Conservation (phyloP, 441 rosid species). For the Euphorbia schlechtendalii region DNA sequence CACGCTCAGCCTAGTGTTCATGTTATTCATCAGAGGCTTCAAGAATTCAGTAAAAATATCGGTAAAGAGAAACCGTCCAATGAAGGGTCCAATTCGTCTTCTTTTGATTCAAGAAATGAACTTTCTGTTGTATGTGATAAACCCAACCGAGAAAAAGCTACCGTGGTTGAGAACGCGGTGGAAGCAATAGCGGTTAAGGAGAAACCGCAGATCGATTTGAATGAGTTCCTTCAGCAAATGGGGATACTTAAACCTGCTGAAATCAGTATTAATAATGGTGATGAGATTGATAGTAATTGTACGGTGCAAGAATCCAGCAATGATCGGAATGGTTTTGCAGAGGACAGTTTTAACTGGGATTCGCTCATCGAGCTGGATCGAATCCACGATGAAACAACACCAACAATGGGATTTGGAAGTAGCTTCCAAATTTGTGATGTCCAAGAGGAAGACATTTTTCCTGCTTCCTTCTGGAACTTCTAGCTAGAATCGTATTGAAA, state of each 20-base stretch:
- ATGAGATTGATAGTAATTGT: conserved; percentile 20
- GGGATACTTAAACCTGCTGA: conserved; percentile 50
- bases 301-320: conserved; percentile 35
- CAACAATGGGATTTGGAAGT: conserved; percentile 28
- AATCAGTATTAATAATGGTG: conserved; percentile 11
- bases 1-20: conserved; percentile 88
- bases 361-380: conserved; percentile 53
- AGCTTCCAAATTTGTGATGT: conserved; percentile 37
- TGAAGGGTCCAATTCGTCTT: conserved; percentile 35
- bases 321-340: conserved; percentile 26
- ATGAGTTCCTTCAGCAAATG: conserved; percentile 84
- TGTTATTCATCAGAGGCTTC: conserved; percentile 82
- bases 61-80: conserved; percentile 23
- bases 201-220: conserved; percentile 82
- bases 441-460: conserved; percentile 48
- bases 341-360: conserved; percentile 69
- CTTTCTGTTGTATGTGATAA: conserved; percentile 20
- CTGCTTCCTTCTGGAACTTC: conserved; percentile 70
- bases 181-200: conserved; percentile 35
- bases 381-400: conserved; percentile 21
- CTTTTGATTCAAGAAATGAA: conserved; percentile 36
- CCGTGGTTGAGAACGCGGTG: conserved; percentile 25
- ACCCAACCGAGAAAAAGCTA: conserved; percentile 16
- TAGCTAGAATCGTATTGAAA: conserved; percentile 11
- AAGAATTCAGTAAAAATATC: conserved; percentile 56